Base-by-base conservation (phyloP, 2,329 filamentous ascomycete species). In the Stachybotrys elegans region DNA sequence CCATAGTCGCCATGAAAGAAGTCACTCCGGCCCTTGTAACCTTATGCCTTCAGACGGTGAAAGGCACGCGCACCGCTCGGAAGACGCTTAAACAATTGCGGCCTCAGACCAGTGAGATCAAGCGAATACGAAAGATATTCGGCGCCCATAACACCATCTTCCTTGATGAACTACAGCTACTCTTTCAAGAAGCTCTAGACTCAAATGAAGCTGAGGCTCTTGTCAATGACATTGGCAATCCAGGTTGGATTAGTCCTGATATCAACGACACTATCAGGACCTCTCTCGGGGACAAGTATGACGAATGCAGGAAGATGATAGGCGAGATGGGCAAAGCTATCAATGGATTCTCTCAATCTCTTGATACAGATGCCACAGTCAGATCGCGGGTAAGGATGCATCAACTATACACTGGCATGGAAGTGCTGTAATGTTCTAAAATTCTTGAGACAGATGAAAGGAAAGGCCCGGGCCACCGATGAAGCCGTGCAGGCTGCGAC, bases 71-170 rank as follows among this genome's bases (percentile, higher is more conserved):
- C 8, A 23, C 7, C 4, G 36, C 36, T 7, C 19, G 22, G 12
- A 39, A 39, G 14, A 39, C 22, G 19, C 22, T 39, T 4, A 39
- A 39, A 17, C 22, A 22, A 20, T n/a, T 39, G 6, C 19, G 36
- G 20, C 36, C 22, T 39, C 36, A 39, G 12, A 21, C 12, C 36
- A 39, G n/a, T 4, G 36, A 39, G 36, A 39, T 39, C 14, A 39
- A 39, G n/a, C 36, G 36, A 7, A 19, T 39, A 4, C 36, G 36
- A 22, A 39, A 39, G 36, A 39, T 22, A n/a, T 39, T 39, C 19
- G 23, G 19, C 11, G 19, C 36, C 13, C 36, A 39, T 7, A n/a
- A 19, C 9, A 21, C 22, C 36, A 39, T 39, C 6, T 39, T 39
- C 5, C 20, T 39, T 22, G 36, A 39, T 13, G 36, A 39, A 39